These are phyloP conservation scores for Peronosclerospora sorghi DNA, from an alignment of 352 stramenopile genomes.

Conservation along the genomic window DNA sequence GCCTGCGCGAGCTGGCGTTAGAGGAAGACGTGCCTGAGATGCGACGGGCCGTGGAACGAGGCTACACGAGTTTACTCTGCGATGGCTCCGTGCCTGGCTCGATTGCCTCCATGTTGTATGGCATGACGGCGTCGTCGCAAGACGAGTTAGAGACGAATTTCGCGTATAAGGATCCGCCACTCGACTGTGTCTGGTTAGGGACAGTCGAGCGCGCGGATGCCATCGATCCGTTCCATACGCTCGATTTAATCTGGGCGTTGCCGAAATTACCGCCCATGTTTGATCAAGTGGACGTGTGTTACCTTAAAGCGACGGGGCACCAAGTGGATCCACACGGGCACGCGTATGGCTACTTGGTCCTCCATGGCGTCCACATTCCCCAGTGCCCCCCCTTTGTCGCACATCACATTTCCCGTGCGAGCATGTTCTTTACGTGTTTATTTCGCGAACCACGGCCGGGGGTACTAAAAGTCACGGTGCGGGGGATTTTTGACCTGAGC, in stretches of 20 bases:
- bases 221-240: constrained; percentile 27
- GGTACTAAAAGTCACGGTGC: constrained; percentile 25
- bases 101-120: constrained; percentile 37
- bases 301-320: constrained; percentile 22
- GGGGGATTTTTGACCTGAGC: constrained; percentile 32
- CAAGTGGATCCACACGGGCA: constrained; percentile 13
- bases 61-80: constrained; percentile 20
- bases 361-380: constrained; percentile 28
- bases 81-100: constrained; percentile 22
- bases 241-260: constrained; percentile 31
- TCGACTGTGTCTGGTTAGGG: constrained; percentile 30
- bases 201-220: constrained; percentile 14
- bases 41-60: constrained; percentile 15
- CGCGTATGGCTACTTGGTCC: constrained; percentile 32
- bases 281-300: constrained; percentile 30
- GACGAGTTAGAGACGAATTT: constrained; percentile 29
- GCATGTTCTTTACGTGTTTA: constrained; percentile 25
- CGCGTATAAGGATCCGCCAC: constrained; percentile 21
- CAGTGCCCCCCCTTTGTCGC: constrained; percentile 22
- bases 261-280: constrained; percentile 11
- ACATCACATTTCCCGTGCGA: constrained; percentile 15
- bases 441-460: constrained; percentile 23
- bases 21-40: constrained; percentile 16
- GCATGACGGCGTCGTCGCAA: constrained; percentile 18
- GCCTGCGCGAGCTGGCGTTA: constrained; percentile 10